phyloP scores from a whole-genome alignment of 2,329 filamentous ascomycete genomes.

The Bipolaris bicolor region DNA sequence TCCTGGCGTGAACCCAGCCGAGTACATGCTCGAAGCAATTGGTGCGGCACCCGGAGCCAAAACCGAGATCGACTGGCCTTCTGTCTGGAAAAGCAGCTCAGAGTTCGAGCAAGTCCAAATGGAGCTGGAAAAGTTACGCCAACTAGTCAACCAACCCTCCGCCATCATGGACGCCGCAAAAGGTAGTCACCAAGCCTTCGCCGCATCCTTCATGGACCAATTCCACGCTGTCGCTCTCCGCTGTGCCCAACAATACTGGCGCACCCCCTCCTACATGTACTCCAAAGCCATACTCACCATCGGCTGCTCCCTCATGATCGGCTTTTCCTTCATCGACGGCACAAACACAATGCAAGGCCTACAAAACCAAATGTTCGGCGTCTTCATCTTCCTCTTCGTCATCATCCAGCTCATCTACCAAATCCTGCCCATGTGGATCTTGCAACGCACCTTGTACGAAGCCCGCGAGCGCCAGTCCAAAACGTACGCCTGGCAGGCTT shows the following conservation, averaged over 20 bases:
- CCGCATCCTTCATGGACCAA: conserved; percentile 48
- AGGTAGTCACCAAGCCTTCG: conserved; percentile 50
- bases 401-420: conserved; percentile 49
- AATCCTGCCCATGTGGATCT: conserved; percentile 64
- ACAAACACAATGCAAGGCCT: conserved; percentile 50
- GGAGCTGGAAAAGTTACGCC: conserved; percentile 50
- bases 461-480: conserved; percentile 68
- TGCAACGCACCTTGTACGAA: conserved; percentile 63
- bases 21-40: conserved; percentile 70
- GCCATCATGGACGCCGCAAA: conserved; percentile 53
- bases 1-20: conserved; percentile 72
- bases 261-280: conserved; percentile 53
- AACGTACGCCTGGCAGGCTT: conserved; percentile 75
- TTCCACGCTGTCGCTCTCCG: conserved; percentile 48
- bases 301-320: conserved; percentile 41
- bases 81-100: conserved; percentile 47
- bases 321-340: conserved; percentile 52
- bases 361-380: conserved; percentile 56
- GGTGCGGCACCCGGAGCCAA: conserved; percentile 38
- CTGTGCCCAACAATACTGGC: conserved; percentile 56
- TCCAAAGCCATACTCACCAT: conserved; percentile 41
- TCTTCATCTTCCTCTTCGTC: conserved; percentile 58
- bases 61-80: conserved; percentile 49
- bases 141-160: conserved; percentile 39
- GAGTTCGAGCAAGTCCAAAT: conserved; percentile 37